Base-by-base conservation (phyloP, 495 filamentous ascomycete species). In the Tuber microsphaerosporum region DNA sequence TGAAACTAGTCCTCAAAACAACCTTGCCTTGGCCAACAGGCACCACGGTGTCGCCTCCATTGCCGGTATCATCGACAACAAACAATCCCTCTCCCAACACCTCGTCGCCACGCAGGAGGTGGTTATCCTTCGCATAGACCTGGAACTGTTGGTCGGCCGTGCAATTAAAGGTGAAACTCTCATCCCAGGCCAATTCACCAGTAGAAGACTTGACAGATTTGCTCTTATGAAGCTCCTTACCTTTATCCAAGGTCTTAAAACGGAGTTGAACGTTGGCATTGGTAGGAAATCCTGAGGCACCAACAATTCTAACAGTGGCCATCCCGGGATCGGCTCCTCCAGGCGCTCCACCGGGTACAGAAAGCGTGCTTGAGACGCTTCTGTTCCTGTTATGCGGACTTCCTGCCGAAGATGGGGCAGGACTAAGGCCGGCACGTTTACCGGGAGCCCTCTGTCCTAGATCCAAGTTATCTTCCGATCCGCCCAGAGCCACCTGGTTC, bases 221-320 rank as follows among this genome's bases (percentile, higher is more conserved):
- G 44, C 92, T 97, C 86, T 98, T 98, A 85, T 92, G 73, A 80
- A 87, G 86, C 77, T 90, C 88, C 83, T 97, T 97, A 26, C 92
- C 94, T 85, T 98, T 97, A 85, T 92, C 89, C 74, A 97, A 87
- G 69, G 91, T 88, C 85, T 94, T 97, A 78, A 98, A 84, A 73
- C 88, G 85, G 61, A 97, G 89, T 79, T 93, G 93, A 51, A 98
- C 85, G 81, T 97, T 93, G n/a, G 92, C 86, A 14, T 88, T 88
- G 6, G 89, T 83, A 9, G 93, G 92, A 85, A 89, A 99, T 43
- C 92, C 94, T 3, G 87, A 86, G 0, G 94, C 94, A 7, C 91
- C 92, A 46, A 94, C 83, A 68, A 99, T 84, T 17, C 91, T 92
- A 84, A 99, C 92, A 73, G 86, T 88, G 0, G 94, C 95, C 2